Base-by-base conservation (phyloP, 2,329 filamentous ascomycete species). In the Cryphonectria naterciae region DNA sequence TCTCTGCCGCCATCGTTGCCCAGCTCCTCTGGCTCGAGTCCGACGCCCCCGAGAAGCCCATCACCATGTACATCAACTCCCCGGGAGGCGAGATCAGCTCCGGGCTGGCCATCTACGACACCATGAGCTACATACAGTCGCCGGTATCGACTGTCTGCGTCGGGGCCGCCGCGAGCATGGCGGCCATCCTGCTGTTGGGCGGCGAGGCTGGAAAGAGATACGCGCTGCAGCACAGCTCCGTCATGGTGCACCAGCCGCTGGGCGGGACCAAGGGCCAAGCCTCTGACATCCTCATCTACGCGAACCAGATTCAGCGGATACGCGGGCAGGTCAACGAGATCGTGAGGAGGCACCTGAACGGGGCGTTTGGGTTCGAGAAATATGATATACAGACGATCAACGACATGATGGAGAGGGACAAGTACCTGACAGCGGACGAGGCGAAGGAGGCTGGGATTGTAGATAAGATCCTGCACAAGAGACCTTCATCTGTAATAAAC, bases 1-100 rank as follows among this genome's bases (percentile, higher is more conserved):
- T 96, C 75, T 97, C 94, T 52, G 95, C 96, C n/a, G 93, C 92
- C 58, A 94, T 98, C 74, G 95, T 98, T 39, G 94, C 96, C 1
- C 97, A 99, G 80, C 90, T 99, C 32, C 92, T 99, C 74, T 99
- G 95, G 88, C 94, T 99, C 81, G 97, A 99, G 86, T 96, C 95
- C 77, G 96, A 99, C 79, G 94, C 93, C 78, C 95, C 95, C 4
- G 90, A 97, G 69, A 98, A 97, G 80, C 93, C 94, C 17, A 98
- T 99, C 75, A 96, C 93, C 67, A 93, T 99, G 80, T 99, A 99
- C 82, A 99, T 99, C 81, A 97, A 99, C 84, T 97, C 93, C 0
- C 95, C 95, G 0, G 96, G 96, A 65, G 96, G 96, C 69, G 95
- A 93, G 58, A 95, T 99, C 56, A 95, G 92, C 73, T 95, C 96